These are phyloP conservation scores for Solanum appendiculatum DNA, from an alignment of 257 asterid genomes.

Conservation along the genomic window DNA sequence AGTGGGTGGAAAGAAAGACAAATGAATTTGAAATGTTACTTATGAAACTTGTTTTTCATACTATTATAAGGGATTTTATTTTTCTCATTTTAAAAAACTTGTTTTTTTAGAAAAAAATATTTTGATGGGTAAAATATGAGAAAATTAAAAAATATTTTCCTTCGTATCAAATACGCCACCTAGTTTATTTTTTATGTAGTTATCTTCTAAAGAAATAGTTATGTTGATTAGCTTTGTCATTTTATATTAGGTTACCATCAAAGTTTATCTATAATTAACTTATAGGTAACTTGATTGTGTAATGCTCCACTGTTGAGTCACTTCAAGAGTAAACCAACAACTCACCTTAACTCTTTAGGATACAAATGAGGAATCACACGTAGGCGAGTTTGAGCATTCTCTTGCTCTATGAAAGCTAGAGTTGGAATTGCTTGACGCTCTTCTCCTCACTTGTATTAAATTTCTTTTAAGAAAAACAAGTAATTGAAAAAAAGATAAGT, in stretches of 20 bases:
- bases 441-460: not conserved
- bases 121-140: not conserved
- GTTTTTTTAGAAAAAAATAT: too few species aligned
- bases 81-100: too few species aligned
- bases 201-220: not conserved
- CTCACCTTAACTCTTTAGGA: not conserved
- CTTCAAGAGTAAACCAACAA: not conserved
- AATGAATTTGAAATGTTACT: not conserved
- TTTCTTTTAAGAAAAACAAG: not conserved
- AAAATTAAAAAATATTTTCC: not conserved
- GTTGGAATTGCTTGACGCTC: not conserved
- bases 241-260: not conserved
- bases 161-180: not conserved
- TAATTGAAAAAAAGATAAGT: not conserved
- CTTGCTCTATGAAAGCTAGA: too few species aligned
- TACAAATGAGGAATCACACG: not conserved
- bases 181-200: not conserved
- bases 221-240: not conserved
- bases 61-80: not conserved
- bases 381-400: fast-evolving
- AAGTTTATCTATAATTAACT: not conserved
- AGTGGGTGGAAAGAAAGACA: not conserved
- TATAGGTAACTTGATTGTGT: not conserved
- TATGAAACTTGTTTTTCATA: not conserved
- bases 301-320: not conserved